Evolutionary conservation across 116 monocot species (phyloP).

Genomic region (Cymodocea nodosa): DNA sequence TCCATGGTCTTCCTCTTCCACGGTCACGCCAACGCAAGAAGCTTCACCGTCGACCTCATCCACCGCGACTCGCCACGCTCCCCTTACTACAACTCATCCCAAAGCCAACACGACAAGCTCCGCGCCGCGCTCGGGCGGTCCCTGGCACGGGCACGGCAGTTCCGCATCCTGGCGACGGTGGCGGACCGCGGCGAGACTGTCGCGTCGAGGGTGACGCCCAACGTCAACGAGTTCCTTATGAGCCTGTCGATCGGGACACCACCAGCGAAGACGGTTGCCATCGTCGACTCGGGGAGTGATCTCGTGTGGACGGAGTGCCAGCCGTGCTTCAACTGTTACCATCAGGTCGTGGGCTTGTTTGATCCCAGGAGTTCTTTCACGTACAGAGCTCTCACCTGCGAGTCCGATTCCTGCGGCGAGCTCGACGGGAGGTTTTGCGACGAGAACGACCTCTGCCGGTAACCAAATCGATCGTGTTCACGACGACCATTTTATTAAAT

Average conservation of each 20-base stretch:
- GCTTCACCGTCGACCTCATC: conserved; percentile 35
- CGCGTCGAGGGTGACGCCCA: too few species aligned
- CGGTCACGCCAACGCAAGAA: background rate
- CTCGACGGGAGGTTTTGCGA: background rate
- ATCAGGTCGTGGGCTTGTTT: conserved; percentile 28
- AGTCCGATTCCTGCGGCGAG: conserved; percentile 3
- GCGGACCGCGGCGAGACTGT: too few species aligned
- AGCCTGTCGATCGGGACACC: too few species aligned
- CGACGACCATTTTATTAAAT: background rate
- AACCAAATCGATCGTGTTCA: background rate
- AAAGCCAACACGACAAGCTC: conserved; percentile 7
- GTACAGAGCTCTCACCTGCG: conserved; percentile 15
- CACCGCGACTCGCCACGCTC: conserved; percentile 41
- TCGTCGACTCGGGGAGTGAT: background rate
- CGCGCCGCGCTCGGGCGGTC: conserved; percentile 13
- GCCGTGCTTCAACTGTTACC: conserved; percentile 31
- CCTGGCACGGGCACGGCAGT: background rate
- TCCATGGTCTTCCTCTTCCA: background rate
- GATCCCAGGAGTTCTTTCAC: conserved; percentile 28
- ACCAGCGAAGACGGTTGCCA: too few species aligned
- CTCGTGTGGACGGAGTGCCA: conserved; percentile 44
- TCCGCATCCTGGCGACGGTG: background rate
- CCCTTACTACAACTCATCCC: conserved; percentile 27
- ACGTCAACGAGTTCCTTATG: too few species aligned
- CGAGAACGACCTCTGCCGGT: conserved; percentile 9